phyloP scores from a whole-genome alignment of 768 basidiomycete species.

The Lactarius vividus region DNA sequence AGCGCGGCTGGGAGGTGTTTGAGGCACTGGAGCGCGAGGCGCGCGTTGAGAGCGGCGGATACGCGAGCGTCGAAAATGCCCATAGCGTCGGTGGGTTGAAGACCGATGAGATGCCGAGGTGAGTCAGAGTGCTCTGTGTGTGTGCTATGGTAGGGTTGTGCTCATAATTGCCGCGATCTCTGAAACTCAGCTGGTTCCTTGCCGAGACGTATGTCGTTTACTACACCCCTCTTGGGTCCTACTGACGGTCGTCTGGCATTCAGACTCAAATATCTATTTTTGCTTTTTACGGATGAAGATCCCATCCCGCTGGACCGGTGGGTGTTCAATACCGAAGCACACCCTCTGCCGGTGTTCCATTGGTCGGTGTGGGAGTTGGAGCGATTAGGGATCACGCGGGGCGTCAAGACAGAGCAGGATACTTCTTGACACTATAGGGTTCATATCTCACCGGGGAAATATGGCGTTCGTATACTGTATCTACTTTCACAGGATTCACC shows the following conservation, averaged over 20 bases:
- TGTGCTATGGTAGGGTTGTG: neutral
- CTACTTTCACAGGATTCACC: neutral
- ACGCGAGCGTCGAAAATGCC: constrained; percentile 55
- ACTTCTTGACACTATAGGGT: neutral
- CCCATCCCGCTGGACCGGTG: constrained; percentile 46
- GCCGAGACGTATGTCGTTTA: constrained; percentile 46
- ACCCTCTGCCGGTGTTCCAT: constrained; percentile 69
- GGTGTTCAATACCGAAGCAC: constrained; percentile 60
- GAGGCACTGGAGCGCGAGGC: constrained; percentile 60
- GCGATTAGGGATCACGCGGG: constrained; percentile 38
- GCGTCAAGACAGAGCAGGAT: neutral
- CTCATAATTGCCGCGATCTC: constrained; percentile 2
- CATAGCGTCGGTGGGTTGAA: constrained; percentile 37
- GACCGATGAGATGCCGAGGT: constrained; percentile 74
- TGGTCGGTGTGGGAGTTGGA: constrained; percentile 56
- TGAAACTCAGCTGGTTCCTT: constrained; percentile 45
- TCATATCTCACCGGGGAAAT: neutral
- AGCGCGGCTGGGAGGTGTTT: constrained; percentile 69
- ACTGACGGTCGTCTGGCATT: constrained; percentile 6
- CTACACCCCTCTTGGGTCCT: neutral
- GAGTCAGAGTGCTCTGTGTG: constrained; percentile 23
- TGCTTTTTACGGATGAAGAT: constrained; percentile 66
- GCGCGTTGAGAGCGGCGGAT: constrained; percentile 54
- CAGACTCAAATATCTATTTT: constrained; percentile 69
- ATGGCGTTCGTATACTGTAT: neutral